Conservation (phyloP, 805 yeast genomes). For the Peterozyma xylosa region DNA sequence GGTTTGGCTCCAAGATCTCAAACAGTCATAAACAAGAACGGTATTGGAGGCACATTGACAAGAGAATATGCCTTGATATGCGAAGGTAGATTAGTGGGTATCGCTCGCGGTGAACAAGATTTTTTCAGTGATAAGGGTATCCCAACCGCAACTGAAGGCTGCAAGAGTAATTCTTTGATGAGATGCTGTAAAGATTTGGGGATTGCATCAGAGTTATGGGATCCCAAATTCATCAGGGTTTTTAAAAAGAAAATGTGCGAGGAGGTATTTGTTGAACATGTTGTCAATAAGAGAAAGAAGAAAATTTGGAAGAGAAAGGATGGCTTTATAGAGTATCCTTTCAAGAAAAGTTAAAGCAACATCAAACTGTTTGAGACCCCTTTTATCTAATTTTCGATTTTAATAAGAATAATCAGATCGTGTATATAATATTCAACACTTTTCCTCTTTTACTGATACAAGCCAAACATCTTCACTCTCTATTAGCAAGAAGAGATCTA, state of each 20-base stretch:
- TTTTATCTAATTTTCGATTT: no score
- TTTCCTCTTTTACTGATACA: no score
- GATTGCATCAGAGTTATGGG: constrained; percentile 96
- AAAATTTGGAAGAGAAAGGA: constrained; percentile 89
- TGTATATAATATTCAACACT: no score
- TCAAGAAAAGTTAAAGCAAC: constrained; percentile 28
- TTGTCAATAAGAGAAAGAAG: constrained; percentile 75
- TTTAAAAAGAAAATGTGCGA: constrained; percentile 66
- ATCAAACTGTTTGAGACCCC: no score
- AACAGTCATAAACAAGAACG: constrained; percentile 63
- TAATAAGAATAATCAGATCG: no score
- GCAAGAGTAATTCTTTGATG: constrained; percentile 94
- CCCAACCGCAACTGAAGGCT: constrained; percentile 95
- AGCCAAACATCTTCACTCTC: no score
- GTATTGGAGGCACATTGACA: constrained; percentile 44
- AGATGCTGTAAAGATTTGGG: constrained; percentile 97
- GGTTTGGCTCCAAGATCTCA: constrained; percentile 92
- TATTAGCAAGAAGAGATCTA: no score
- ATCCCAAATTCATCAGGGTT: constrained; percentile 75
- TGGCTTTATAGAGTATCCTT: constrained; percentile 80
- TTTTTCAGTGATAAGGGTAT: constrained; percentile 81
- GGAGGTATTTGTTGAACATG: constrained; percentile 80
- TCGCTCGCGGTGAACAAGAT: constrained; percentile 94
- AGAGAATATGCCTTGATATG: constrained; percentile 87
- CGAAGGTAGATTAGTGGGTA: constrained; percentile 80